phyloP scores from a whole-genome alignment of 164 flowering plant genomes.

The Platanus orientalis region DNA sequence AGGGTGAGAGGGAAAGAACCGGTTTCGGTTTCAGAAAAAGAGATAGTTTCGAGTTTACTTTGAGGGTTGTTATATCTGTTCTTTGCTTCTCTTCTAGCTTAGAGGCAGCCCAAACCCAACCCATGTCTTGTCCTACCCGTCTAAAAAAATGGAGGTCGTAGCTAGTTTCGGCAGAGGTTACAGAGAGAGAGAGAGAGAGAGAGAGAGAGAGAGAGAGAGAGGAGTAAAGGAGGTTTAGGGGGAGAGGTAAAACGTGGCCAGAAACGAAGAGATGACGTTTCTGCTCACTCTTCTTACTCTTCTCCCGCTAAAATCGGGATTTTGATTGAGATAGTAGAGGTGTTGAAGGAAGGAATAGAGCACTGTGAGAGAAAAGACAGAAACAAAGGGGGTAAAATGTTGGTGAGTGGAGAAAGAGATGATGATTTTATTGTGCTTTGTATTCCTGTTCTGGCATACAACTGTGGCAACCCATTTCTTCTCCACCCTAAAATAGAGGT shows the following conservation, averaged over 20 bases:
- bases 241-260: too few species aligned
- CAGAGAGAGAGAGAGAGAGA: too few species aligned
- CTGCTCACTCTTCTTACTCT: background rate
- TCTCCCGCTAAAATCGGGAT: background rate
- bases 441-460: background rate
- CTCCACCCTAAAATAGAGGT: background rate
- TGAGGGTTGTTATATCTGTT: too few species aligned
- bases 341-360: background rate
- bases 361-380: background rate
- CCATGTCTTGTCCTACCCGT: background rate
- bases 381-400: constrained; percentile 3
- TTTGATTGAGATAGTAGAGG: background rate
- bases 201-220: too few species aligned
- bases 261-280: background rate
- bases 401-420: too few species aligned
- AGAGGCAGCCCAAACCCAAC: background rate
- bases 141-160: too few species aligned
- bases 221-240: too few species aligned
- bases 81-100: background rate
- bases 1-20: background rate
- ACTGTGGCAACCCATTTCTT: background rate
- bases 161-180: too few species aligned
- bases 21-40: background rate
- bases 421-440: constrained; percentile 1
- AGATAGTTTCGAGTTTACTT: too few species aligned